Base-by-base conservation (phyloP, 805 yeast species). In the Tetrapisispora taiwanensis region DNA sequence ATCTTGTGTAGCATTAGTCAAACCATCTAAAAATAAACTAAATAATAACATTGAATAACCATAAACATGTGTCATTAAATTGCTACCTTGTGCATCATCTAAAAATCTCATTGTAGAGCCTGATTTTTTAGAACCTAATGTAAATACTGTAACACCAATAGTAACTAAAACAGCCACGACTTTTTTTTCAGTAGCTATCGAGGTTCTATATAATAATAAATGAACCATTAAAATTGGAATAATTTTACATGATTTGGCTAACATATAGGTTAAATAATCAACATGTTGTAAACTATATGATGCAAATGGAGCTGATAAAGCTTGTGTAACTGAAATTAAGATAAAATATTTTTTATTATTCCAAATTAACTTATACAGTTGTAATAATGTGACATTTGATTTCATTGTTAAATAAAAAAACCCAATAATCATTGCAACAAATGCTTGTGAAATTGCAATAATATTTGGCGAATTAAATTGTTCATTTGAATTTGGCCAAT, bases 221-320 rank as follows among this genome's bases (percentile, higher is more conserved):
- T 88, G 96, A 3, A 92, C 84, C 30, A 84, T 59, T 82, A 92
- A 79, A n/a, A 90, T 95, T 0, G 99, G 99, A 19, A 92, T 77
- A 62, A 92, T 72, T 56, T 92, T 92, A 61, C 97, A 90, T 44
- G 95, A 82, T 59, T 92, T 92, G 17, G 96, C 95, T 48, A 92
- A 72, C 49, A 90, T 73, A 53, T 77, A 82, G 0, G 94, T 83
- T 56, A 92, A 67, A 58, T 84, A 92, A 58, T 86, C 95, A 28
- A 92, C 90, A 60, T 90, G 86, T 41, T 75, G 71, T 47, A 90
- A 66, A 17, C 95, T 78, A 35, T 79, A 74, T 48, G 86, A 79
- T 1, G 95, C 92, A 37, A 92, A 65, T 5, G 96, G 96, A 2
- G 89, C 75, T 1, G 95, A 78, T 22, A 89, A 55, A 19, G 94